Base-by-base conservation (phyloP, 1,139 yeast species). In the Pichia sp. region DNA sequence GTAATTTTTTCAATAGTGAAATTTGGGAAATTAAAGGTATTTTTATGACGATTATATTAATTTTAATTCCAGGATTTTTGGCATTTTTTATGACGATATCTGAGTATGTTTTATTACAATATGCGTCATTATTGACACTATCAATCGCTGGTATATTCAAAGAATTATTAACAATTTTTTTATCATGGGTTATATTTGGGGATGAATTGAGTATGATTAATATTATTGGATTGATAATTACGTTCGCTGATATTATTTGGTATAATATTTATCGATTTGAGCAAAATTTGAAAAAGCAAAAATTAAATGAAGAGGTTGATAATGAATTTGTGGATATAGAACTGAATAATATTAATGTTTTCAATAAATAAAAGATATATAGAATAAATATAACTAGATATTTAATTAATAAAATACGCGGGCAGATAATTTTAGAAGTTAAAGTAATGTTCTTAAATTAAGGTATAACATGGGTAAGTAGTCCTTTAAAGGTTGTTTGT, bases 111-210 rank as follows among this genome's bases (percentile, higher is more conserved):
- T 76, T 92, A 16, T 70, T 92, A 41, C 82, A 86, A 46, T 77
- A 84, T 41, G 87, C 97, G 0, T 87, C 87, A 47, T 92, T 94
- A 12, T 72, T 89, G 34, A 90, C 98, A 0, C 67, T 92, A 34
- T 82, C 94, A 4, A 79, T 92, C 32, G 96, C 95, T 0, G 98
- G 98, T 2, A 86, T 92, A 30, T 85, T 90, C 59, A 92, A 92
- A 62, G 98, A 92, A 62, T 70, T 92, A 8, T 69, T 90, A 42
- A 92, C 97, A 0, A 87, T 92, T 38, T 60, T 80, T 30, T 70
- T 83, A 2, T 81, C 95, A 26, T 72, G 83, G 45, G 50, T 87
- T 6, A 72, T 87, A 12, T 86, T 87, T 63, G 84, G 87, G 34
- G 98, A 92, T 63, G 64, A 66, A 35, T 70, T 92, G 43, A 78